Conservation (phyloP, 345 rosid genomes). For the Syzygium aqueum region DNA sequence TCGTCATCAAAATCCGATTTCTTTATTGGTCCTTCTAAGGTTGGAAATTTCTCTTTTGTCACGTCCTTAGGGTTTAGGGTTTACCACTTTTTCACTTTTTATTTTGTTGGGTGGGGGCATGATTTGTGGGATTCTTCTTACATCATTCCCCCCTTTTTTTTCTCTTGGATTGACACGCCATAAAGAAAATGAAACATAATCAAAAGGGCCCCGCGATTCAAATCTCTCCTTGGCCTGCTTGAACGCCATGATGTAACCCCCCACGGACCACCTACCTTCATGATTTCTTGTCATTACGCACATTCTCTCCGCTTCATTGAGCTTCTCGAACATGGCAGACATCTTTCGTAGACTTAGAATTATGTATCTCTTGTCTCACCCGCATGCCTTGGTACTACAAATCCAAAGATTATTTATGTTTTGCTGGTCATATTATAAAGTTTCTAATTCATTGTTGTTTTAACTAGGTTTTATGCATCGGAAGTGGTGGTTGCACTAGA, state of each 20-base stretch:
- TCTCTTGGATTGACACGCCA: background rate
- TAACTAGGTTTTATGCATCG: constrained; percentile 43
- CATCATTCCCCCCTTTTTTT: background rate
- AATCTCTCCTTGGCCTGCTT: background rate
- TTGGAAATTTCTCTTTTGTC: constrained; percentile 10
- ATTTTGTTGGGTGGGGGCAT: background rate
- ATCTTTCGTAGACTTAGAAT: background rate
- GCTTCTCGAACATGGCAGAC: background rate
- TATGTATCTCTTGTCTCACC: background rate
- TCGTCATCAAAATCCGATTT: background rate
- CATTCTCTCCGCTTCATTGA: background rate
- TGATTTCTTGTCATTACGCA: background rate
- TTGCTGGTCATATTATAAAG: background rate
- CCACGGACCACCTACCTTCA: background rate
- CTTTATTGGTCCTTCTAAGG: background rate
- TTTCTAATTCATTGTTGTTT: background rate
- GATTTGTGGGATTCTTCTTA: background rate
- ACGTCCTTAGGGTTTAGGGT: no score
- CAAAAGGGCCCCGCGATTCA: background rate
- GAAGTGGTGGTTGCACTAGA: constrained; percentile 48
- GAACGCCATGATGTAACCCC: background rate
- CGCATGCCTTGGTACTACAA: background rate
- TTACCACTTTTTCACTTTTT: background rate
- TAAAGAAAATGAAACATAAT: background rate
- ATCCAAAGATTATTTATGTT: no score